Evolutionary conservation across 768 basidiomycete species (phyloP).

Genomic region (Mycena rosella): DNA sequence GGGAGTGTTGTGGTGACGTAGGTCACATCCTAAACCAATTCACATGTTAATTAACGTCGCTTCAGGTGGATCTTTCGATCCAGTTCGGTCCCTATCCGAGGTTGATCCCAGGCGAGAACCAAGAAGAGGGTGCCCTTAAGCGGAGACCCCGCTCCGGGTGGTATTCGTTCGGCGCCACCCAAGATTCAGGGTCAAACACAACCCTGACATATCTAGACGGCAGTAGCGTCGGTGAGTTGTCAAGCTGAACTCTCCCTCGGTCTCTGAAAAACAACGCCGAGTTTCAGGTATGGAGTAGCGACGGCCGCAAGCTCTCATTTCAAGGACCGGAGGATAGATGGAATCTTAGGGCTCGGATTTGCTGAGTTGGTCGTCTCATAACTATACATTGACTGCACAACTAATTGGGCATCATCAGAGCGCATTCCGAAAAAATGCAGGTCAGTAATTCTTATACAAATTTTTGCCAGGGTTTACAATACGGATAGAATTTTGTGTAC

Average conservation of each 20-base stretch:
- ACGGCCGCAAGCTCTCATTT: not conserved
- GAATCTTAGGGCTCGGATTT: slow-evolving; percentile 9
- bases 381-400: not conserved
- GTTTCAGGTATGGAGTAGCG: not conserved
- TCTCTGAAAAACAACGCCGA: too few species aligned
- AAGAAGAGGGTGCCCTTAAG: not conserved
- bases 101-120: not conserved
- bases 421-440: not conserved
- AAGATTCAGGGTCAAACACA: not conserved
- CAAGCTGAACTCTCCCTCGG: not conserved
- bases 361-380: not conserved
- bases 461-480: too few species aligned
- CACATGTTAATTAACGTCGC: not conserved
- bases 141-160: not conserved
- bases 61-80: slow-evolving; percentile 4
- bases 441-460: not conserved
- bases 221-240: not conserved
- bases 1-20: not conserved
- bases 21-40: not conserved
- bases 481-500: not conserved
- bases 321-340: not conserved
- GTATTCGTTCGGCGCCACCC: not conserved
- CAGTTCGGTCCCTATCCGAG: too few species aligned
- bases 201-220: not conserved
- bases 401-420: not conserved